Conservation (phyloP, 805 yeast genomes). For the Lipomyces orientalis region DNA sequence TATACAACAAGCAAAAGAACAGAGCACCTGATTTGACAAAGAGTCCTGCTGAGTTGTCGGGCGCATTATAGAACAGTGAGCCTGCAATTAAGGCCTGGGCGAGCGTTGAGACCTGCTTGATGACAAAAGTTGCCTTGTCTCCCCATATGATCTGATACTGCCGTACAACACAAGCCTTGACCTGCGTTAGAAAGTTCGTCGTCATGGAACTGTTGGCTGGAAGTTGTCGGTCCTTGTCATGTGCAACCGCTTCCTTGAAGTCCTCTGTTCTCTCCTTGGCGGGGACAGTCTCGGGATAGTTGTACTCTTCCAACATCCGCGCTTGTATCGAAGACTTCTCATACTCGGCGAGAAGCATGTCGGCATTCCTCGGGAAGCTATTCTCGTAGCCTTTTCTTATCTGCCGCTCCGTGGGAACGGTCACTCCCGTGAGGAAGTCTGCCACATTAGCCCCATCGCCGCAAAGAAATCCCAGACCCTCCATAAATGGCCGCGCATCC, state of each 20-base stretch:
- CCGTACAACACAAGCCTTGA: neutral
- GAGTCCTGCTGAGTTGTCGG: slow-evolving; percentile 58
- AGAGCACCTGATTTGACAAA: slow-evolving; percentile 67
- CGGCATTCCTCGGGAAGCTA: slow-evolving; percentile 57
- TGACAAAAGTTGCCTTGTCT: slow-evolving; percentile 4
- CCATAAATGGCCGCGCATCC: slow-evolving; percentile 56
- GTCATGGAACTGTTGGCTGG: neutral
- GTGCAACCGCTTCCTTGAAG: slow-evolving; percentile 1
- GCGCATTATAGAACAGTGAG: slow-evolving; percentile 61
- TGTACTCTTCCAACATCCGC: slow-evolving; percentile 51
- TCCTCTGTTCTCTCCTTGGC: neutral
- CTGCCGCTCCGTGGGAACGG: slow-evolving; percentile 59
- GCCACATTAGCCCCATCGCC: slow-evolving; percentile 63
- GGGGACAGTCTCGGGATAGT: slow-evolving; percentile 52
- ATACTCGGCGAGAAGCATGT: slow-evolving; percentile 52
- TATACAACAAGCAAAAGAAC: slow-evolving; percentile 59
- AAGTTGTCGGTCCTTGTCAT: neutral
- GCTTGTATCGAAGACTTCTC: slow-evolving; percentile 44
- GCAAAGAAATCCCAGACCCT: slow-evolving; percentile 60
- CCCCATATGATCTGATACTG: slow-evolving; percentile 17
- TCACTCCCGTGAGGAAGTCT: slow-evolving; percentile 37
- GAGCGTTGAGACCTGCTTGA: neutral
- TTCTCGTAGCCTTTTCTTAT: slow-evolving; percentile 51
- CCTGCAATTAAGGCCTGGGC: slow-evolving; percentile 63
- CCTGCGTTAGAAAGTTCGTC: slow-evolving; percentile 2